Evolutionary conservation across 2,329 filamentous ascomycete genomes (phyloP).

Genomic region (Gnomoniopsis sp.): DNA sequence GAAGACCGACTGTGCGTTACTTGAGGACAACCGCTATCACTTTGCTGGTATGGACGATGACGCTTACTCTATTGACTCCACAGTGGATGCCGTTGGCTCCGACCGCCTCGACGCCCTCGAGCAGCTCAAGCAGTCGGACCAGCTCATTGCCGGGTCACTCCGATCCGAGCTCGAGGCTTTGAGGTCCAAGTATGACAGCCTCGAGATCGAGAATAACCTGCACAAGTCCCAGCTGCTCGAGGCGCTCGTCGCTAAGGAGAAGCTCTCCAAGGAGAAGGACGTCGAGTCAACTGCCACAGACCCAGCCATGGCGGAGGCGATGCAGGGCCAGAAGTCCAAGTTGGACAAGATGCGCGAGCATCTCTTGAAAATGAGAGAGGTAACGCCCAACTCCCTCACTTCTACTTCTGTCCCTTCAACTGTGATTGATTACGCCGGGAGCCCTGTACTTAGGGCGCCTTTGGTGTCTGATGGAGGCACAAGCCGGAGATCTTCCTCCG

Average conservation of each 20-base stretch:
- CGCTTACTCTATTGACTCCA: slow-evolving; percentile 28
- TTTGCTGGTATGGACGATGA: slow-evolving; percentile 8
- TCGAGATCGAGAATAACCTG: slow-evolving; percentile 51
- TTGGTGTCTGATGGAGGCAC: background rate
- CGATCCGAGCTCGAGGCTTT: slow-evolving; percentile 55
- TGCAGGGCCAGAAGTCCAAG: slow-evolving; percentile 46
- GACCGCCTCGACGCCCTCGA: slow-evolving; percentile 53
- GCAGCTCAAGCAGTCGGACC: slow-evolving; percentile 57
- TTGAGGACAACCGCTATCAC: slow-evolving; percentile 11
- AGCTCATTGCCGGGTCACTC: slow-evolving; percentile 56
- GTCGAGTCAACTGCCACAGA: slow-evolving; percentile 31
- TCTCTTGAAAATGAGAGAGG: slow-evolving; percentile 56
- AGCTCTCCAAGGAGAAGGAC: slow-evolving; percentile 53
- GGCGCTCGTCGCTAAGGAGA: slow-evolving; percentile 58
- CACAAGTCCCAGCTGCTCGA: slow-evolving; percentile 59
- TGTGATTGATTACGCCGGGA: background rate
- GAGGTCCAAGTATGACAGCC: slow-evolving; percentile 46
- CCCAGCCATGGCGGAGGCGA: slow-evolving; percentile 30
- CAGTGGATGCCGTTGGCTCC: slow-evolving; percentile 52
- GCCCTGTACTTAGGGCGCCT: background rate
- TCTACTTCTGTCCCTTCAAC: background rate
- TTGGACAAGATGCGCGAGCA: slow-evolving; percentile 55
- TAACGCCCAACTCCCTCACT: slow-evolving; percentile 36
- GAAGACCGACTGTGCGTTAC: slow-evolving; percentile 47
- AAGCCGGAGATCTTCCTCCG: background rate